Evolutionary conservation across 2,329 filamentous ascomycete genomes (phyloP).

Genomic region (Colletotrichum echinochloae): DNA sequence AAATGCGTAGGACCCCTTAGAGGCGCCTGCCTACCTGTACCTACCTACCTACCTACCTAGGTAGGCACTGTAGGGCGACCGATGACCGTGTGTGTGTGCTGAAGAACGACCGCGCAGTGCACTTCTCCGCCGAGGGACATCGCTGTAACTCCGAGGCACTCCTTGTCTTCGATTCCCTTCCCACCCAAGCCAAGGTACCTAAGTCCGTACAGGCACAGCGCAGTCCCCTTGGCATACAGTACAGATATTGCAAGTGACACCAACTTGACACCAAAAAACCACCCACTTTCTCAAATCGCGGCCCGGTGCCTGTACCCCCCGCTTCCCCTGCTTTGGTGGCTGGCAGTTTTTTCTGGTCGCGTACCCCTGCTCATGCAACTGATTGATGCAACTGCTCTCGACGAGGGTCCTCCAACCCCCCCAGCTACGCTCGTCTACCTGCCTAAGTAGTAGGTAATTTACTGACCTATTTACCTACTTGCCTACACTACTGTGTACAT

Average conservation of each 20-base stretch:
- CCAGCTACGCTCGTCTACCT: background rate
- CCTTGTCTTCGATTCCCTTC: background rate
- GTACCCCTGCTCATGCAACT: constrained; percentile 33
- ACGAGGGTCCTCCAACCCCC: background rate
- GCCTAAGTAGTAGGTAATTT: background rate
- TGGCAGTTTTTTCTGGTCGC: constrained; percentile 26
- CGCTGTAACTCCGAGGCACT: background rate
- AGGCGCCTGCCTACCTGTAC: background rate
- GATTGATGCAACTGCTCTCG: no score
- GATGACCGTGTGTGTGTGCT: background rate
- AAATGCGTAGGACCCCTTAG: background rate
- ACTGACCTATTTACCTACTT: no score
- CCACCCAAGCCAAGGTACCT: no score
- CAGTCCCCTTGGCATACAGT: no score
- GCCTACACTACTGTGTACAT: no score
- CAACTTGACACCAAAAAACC: background rate
- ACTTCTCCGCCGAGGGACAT: constrained; percentile 5
- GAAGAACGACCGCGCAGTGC: background rate
- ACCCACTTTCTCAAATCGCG: constrained; percentile 13
- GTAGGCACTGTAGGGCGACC: background rate
- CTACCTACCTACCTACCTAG: no score
- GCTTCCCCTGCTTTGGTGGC: constrained; percentile 25
- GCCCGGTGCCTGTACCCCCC: constrained; percentile 1
- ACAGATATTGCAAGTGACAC: background rate
- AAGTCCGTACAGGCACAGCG: no score